Evolutionary conservation across 2,329 filamentous ascomycete genomes (phyloP), one percentile per base, ranked within the genome.

Genomic region (Rhynchosporium graminicola): DNA sequence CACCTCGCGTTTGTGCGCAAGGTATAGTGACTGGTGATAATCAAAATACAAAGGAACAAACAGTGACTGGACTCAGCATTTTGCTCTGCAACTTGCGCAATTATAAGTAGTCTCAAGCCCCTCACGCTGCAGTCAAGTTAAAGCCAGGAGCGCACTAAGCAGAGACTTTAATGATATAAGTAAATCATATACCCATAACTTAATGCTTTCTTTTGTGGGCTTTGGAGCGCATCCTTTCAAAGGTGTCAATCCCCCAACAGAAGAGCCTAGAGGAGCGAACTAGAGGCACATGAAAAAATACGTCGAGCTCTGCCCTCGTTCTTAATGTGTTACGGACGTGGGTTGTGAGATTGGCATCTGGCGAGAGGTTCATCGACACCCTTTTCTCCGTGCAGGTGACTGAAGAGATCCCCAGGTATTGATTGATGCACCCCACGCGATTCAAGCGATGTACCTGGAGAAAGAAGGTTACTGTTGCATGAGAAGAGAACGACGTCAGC

Each of bases 1-100:
- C 57, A 55, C n/a, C n/a, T 33, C 47, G 56, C 45, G 28, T 43
- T 45, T 59, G 56, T 54, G 15, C 13, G n/a, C 48, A n/a, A 52
- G 6, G 12, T 46, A 15, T n/a, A 15, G 43, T 26, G 5, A 46
- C 7, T 40, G 36, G 20, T 20, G 20, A 20, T 20, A 20, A 20
- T 20, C 20, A 20, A 20, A 20, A 20, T 20, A 20, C 20, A 20
- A 20, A 20, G 20, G 20, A 20, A n/a, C 8, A 50, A n/a, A 31
- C 29, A 1, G 29, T 50, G 36, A n/a, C 29, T 50, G 29, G 29
- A 33, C 29, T 36, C 12, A 50, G n/a, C 12, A 36, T 50, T 6
- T 2, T 8, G 45, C 43, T 3, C 4, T 10, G 40, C n/a, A 43
- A 10, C 10, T 15, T 13, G 40, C 10, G n/a, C 12, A 43, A 12